Base-by-base conservation (phyloP, 495 filamentous ascomycete genomes). In the Neurospora sp. region DNA sequence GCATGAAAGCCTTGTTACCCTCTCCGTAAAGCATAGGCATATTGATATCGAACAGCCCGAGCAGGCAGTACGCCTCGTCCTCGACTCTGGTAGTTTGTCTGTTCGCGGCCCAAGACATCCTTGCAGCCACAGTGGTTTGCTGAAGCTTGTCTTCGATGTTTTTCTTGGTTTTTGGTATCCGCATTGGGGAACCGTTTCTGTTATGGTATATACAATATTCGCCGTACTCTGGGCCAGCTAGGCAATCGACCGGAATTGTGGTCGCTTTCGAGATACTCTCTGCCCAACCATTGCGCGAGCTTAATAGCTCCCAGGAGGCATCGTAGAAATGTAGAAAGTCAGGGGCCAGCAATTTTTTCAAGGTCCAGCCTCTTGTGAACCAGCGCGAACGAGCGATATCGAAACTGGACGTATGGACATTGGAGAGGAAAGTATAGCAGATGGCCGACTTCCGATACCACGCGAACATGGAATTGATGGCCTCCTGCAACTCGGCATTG, bases 21-120 rank as follows among this genome's bases (percentile, higher is more conserved):
- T 83, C 83, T 40, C 82, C 82, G 73, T 83, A 84, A 3, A 83
- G 22, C 1, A 78, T 74, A 18, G 78, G 73, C 74, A 84, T 76
- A 69, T 77, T 72, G 42, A 84, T 70, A 27, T 74, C 76, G 61
- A 82, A 82, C 0, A 84, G 71, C 14, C 82, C 82, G 39, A 84
- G 48, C 9, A 84, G 75, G 7, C 75, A 82, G 65, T 84, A 84
- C 1, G 81, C 82, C 41, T 72, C 69, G 70, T 84, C 83, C 74
- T 84, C 83, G n/a, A 73, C 70, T 5, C 74, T 45, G 1, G 76
- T 79, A 1, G 81, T 82, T 8, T 71, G 39, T n/a, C 83, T 76
- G 35, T 65, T 37, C 9, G 76, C 72, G 6, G 81, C 78, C 82
- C 81, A 84, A 10, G 76, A 75, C 74, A 84, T 79, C 39, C 80